These are phyloP conservation scores for Zarea fungicola DNA, from an alignment of 2,329 filamentous ascomycete genomes.

Conservation along the genomic window DNA sequence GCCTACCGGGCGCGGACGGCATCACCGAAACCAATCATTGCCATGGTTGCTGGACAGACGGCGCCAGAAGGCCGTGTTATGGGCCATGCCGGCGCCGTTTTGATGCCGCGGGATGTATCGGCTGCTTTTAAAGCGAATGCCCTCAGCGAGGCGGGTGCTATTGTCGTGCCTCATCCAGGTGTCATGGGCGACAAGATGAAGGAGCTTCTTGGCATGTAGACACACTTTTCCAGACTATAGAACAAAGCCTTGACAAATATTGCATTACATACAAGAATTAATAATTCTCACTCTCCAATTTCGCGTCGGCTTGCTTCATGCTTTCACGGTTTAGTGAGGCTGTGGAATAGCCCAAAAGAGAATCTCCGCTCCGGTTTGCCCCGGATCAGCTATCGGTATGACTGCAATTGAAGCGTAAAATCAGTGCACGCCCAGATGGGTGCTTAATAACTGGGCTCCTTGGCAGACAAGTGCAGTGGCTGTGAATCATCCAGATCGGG, in stretches of 20 bases:
- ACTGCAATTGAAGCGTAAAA: no score
- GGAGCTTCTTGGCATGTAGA: conserved; percentile 22
- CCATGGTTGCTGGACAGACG: conserved; percentile 59
- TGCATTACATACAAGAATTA: no score
- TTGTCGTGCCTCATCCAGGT: conserved; percentile 34
- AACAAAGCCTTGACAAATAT: no score
- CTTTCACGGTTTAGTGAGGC: no score
- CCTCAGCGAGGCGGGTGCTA: conserved; percentile 30
- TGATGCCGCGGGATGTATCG: conserved; percentile 25
- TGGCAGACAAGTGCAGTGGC: no score
- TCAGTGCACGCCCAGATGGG: no score
- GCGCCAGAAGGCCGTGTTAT: conserved; percentile 59
- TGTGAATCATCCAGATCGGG: background rate
- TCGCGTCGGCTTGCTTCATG: no score
- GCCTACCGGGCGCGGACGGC: conserved; percentile 53
- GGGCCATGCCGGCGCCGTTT: conserved; percentile 67
- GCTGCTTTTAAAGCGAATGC: conserved; percentile 29
- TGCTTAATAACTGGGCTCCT: background rate
- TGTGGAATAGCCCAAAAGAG: conserved; percentile 10
- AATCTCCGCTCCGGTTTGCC: background rate
- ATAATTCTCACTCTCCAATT: no score
- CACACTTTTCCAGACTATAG: no score
- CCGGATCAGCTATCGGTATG: background rate
- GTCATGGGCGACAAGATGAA: conserved; percentile 33
- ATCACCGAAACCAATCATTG: conserved; percentile 60